Evolutionary conservation across 2,329 filamentous ascomycete species (phyloP), one percentile per base, ranked within the genome.

Genomic region (Pyrenophora graminea): DNA sequence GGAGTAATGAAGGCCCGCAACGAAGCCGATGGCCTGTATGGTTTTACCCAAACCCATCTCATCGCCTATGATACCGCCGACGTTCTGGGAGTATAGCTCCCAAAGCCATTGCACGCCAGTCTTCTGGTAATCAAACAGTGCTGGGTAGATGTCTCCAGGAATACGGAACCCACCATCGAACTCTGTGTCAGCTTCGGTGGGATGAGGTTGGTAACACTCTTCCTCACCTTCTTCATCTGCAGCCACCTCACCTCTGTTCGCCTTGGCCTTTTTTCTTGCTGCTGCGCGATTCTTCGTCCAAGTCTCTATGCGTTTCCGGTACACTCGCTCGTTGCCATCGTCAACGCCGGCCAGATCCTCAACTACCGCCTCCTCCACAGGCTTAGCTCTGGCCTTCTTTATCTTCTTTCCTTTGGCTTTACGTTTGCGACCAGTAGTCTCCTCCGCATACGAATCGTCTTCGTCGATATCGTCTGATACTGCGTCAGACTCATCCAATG

Each of bases 21-120:
- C 79, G 63, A 96, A 96, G 0, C 91, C 86, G 43, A 90, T 89
- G 39, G 85, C 80, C 66, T 90, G 87, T 21, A 90, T 88, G 1
- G 94, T 99, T 76, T 99, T 99, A 3, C 94, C 94, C n/a, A 99
- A 77, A 1, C 95, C 94, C 94, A 99, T 99, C 73, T 99, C 94
- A 67, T 99, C 94, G 5, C 93, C 94, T 33, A 99, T 83, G 46
- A 99, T 97, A 2, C 94, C 94, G 19, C 94, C 94, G 4, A 96
- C 91, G 54, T 88, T 84, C 69, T 97, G 91, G 48, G 86, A 85
- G 69, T 96, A 93, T 2, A 99, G 79, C 71, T 99, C 93, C 71
- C 91, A 91, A 6, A 99, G 82, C 94, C 94, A 99, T 68, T 96
- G 89, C 3, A 99, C 91, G 3, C 93, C 92, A 0, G 91, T 97